phyloP scores from a whole-genome alignment of 495 filamentous ascomycete genomes.

The Lasiosphaeria ovina region DNA sequence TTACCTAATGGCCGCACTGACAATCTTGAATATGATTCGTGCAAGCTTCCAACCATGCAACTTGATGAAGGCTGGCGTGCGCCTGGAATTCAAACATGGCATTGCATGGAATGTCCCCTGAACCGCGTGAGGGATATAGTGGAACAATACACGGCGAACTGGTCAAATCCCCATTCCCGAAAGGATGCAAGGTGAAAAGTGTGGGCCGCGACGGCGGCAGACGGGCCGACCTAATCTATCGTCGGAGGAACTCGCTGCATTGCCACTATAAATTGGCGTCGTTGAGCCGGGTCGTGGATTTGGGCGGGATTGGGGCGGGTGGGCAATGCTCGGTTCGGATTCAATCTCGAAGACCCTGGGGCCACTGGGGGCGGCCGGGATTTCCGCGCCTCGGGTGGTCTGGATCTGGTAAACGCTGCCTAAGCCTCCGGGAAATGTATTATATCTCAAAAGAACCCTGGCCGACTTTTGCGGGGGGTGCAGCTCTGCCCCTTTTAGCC shows the following conservation, averaged over 20 bases:
- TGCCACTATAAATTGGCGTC: neutral
- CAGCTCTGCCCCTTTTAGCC: constrained; percentile 1
- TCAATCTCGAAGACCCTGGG: neutral
- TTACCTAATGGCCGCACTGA: no score
- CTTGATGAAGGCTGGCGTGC: no score
- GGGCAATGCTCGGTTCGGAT: neutral
- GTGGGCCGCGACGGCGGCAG: neutral
- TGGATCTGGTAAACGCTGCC: constrained; percentile 13
- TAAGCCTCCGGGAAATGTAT: constrained; percentile 14
- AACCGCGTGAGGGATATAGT: no score
- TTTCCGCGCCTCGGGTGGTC: constrained; percentile 5
- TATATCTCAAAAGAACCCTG: neutral
- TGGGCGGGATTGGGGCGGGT: neutral
- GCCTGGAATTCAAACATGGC: no score
- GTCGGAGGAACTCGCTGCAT: constrained; percentile 12
- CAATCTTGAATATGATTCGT: no score
- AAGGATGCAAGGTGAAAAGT: neutral
- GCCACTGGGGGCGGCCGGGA: neutral
- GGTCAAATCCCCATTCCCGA: no score
- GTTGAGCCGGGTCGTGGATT: neutral
- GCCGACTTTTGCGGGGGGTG: neutral
- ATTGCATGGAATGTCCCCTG: no score
- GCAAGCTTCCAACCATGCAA: no score
- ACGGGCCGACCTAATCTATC: neutral
- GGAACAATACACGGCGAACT: no score